Evolutionary conservation across 192 early-diverging fungal genomes (phyloP).

Genomic region (Diversispora eburnea): DNA sequence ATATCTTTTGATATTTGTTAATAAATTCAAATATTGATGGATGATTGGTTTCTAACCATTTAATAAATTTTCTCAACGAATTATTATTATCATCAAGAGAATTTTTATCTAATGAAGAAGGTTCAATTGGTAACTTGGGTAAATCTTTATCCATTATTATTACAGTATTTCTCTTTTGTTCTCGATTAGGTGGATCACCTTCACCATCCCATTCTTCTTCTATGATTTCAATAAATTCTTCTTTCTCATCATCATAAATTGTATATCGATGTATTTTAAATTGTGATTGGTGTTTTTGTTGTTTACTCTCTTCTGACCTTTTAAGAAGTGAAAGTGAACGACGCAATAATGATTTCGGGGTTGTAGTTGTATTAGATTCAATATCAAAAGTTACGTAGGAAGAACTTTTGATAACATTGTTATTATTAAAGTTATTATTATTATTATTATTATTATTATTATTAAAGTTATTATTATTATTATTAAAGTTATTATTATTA

Average conservation of each 20-base stretch:
- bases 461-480: no score
- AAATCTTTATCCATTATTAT: conserved; percentile 4
- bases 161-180: not conserved
- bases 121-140: not conserved
- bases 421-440: no score
- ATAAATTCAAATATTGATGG: no score
- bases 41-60: not conserved
- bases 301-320: not conserved
- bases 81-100: not conserved
- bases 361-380: no score
- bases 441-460: no score
- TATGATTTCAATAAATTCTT: conserved; percentile 17
- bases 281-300: not conserved
- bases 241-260: conserved; percentile 11
- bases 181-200: not conserved
- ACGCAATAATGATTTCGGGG: not conserved
- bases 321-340: conserved; percentile 6
- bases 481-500: no score
- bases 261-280: conserved; percentile 16
- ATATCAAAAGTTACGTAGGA: no score
- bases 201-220: conserved; percentile 16
- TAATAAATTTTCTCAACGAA: not conserved
- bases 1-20: no score
- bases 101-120: not conserved
- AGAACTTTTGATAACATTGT: no score